phyloP scores from a whole-genome alignment of 495 filamentous ascomycete genomes.

The Xylaria acuta region DNA sequence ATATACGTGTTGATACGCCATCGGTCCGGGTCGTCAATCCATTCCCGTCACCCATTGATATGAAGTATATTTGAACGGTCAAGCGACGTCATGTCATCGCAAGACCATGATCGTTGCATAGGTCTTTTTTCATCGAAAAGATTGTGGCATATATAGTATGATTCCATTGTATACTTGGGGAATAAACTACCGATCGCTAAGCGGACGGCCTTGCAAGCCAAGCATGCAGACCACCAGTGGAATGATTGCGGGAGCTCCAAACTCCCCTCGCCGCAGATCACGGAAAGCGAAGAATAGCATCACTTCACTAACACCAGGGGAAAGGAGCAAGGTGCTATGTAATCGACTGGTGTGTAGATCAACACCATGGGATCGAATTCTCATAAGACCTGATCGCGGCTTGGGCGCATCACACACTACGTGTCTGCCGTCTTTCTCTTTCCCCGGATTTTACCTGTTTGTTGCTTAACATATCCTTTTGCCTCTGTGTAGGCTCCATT shows the following conservation, averaged over 20 bases:
- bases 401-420: not conserved
- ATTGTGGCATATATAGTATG: not conserved
- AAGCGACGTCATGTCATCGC: not conserved
- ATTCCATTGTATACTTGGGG: not conserved
- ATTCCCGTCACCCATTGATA: not conserved
- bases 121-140: not conserved
- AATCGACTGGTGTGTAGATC: not conserved
- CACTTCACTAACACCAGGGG: not conserved
- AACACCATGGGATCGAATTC: not conserved
- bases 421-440: conserved; percentile 13
- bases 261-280: conserved; percentile 24
- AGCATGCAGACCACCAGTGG: conserved; percentile 3
- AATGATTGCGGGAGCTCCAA: conserved; percentile 10
- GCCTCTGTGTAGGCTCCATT: conserved; percentile 20
- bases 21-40: not conserved
- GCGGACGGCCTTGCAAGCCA: conserved; percentile 6
- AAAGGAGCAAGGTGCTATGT: conserved; percentile 8
- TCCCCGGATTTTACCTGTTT: conserved; percentile 28
- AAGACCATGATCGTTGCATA: not conserved
- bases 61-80: not conserved
- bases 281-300: conserved; percentile 14
- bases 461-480: conserved; percentile 18
- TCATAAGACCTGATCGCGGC: conserved; percentile 13
- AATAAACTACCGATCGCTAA: not conserved
- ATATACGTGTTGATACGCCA: not conserved